Conservation (phyloP, 306 rosid species). For the Nissolia schottii region DNA sequence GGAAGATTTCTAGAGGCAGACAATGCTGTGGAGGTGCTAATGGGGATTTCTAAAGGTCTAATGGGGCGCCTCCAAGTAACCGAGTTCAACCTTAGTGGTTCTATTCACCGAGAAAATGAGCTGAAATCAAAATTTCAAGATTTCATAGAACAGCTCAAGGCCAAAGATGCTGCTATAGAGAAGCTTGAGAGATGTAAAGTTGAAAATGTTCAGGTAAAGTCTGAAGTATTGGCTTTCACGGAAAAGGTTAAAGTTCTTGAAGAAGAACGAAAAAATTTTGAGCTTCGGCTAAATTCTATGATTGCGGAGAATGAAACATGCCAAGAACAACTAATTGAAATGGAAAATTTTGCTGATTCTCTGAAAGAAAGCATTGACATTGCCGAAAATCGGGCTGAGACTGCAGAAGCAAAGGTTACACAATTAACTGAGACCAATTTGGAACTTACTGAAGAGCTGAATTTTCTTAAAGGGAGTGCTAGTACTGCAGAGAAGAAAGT, state of each 20-base stretch:
- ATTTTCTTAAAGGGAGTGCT: conserved; percentile 71
- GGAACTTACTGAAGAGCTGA: conserved; percentile 86
- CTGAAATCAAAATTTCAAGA: conserved; percentile 43
- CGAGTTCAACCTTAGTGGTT: conserved; percentile 58
- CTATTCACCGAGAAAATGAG: conserved; percentile 59
- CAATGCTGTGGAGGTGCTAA: conserved; percentile 66
- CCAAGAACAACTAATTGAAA: conserved; percentile 58
- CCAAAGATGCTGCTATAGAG: conserved; percentile 48
- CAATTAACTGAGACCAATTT: conserved; percentile 74
- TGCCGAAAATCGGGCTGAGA: conserved; percentile 69
- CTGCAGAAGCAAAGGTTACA: conserved; percentile 68
- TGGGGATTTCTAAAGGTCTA: conserved; percentile 76
- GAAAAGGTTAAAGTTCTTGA: conserved; percentile 58
- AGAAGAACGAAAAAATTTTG: conserved; percentile 41
- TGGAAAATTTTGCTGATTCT: conserved; percentile 53
- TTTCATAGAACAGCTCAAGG: conserved; percentile 46
- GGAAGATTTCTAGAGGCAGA: conserved; percentile 99
- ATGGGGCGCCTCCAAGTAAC: conserved; percentile 64
- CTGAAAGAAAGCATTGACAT: conserved; percentile 52
- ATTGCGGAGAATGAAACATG: conserved; percentile 36
- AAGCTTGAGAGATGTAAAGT: conserved; percentile 38
- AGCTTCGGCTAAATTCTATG: conserved; percentile 39
- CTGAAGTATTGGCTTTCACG: conserved; percentile 49
- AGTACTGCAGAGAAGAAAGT: conserved; percentile 69
- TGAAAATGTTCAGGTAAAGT: conserved; percentile 37